These are phyloP conservation scores for Ehretia macrophylla DNA, from an alignment of 257 asterid genomes.

Conservation along the genomic window DNA sequence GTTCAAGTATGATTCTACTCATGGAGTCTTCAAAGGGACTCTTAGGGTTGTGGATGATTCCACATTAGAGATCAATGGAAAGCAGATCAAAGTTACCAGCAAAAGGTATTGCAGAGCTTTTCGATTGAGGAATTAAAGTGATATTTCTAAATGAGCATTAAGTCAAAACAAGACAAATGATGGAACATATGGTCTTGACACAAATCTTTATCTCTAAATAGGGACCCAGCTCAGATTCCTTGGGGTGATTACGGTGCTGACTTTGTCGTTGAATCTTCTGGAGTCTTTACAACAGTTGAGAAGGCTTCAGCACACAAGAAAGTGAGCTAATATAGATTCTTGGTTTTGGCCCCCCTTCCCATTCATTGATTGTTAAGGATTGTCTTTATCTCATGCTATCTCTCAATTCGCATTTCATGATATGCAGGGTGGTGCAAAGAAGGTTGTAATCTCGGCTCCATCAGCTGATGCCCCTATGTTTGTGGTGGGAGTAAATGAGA, in stretches of 20 bases:
- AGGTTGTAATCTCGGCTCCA: conserved; percentile 97
- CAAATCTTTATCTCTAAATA: conserved; percentile 15
- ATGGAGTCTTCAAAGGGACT: conserved; percentile 76
- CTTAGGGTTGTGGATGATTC: conserved; percentile 69
- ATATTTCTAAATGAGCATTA: background rate
- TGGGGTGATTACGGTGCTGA: conserved; percentile 97
- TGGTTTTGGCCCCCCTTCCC: background rate
- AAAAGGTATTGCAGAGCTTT: conserved; percentile 47
- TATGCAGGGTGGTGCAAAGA: conserved; percentile 93
- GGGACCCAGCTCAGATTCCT: conserved; percentile 92
- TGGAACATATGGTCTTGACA: conserved; percentile 2
- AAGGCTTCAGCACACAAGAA: conserved; percentile 88
- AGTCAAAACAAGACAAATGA: background rate
- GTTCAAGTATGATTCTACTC: conserved; percentile 97
- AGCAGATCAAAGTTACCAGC: conserved; percentile 63
- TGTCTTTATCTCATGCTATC: background rate
- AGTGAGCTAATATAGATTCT: conserved; percentile 31
- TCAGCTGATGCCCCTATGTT: conserved; percentile 99
- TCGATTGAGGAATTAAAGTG: background rate
- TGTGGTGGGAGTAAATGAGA: conserved; percentile 95
- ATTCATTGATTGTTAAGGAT: background rate
- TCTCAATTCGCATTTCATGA: conserved; percentile 8
- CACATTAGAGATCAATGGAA: conserved; percentile 92
- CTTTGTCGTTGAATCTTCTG: conserved; percentile 91
- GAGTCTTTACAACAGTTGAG: conserved; percentile 77